A percentile compares a stretch with the other conserved stretches of the same genome.
phyloP scores from a whole-genome alignment of 345 rosid genomes.

The Zanthoxylum bungeanum region DNA sequence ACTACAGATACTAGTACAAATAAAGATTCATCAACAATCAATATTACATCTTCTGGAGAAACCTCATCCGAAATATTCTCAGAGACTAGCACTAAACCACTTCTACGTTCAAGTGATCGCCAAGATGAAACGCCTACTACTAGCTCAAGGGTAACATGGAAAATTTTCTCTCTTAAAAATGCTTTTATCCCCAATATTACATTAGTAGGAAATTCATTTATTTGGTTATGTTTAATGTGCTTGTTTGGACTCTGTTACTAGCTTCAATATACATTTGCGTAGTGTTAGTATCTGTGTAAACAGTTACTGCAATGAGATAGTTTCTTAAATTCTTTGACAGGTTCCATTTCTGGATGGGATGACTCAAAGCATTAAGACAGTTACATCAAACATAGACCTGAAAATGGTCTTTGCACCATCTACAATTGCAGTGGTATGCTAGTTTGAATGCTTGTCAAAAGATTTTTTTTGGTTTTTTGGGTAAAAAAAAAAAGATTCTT shows the following conservation, averaged over 20 bases:
- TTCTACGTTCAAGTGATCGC: conserved; percentile 16
- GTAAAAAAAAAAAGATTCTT: neutral
- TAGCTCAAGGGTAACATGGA: conserved; percentile 1
- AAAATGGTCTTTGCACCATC: conserved; percentile 36
- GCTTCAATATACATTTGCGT: neutral
- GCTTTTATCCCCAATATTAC: neutral
- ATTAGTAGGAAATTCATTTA: neutral
- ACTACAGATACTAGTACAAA: neutral
- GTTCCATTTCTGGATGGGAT: conserved; percentile 18
- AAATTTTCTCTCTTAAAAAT: neutral
- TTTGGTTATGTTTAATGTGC: neutral
- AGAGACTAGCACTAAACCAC: conserved; percentile 18
- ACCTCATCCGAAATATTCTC: conserved; percentile 2
- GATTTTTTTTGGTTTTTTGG: neutral
- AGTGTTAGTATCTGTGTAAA: too few relatives aligned
- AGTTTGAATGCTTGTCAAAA: neutral
- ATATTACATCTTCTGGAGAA: conserved; percentile 4
- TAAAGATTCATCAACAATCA: neutral
- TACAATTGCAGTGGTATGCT: conserved; percentile 37
- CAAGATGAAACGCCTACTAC: conserved; percentile 6
- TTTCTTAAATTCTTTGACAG: conserved; percentile 12
- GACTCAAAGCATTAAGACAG: conserved; percentile 1
- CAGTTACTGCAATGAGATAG: neutral
- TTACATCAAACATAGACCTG: conserved; percentile 24
- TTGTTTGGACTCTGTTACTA: neutral